Evolutionary conservation across 306 rosid species (phyloP).

Genomic region (Vicia villosa): DNA sequence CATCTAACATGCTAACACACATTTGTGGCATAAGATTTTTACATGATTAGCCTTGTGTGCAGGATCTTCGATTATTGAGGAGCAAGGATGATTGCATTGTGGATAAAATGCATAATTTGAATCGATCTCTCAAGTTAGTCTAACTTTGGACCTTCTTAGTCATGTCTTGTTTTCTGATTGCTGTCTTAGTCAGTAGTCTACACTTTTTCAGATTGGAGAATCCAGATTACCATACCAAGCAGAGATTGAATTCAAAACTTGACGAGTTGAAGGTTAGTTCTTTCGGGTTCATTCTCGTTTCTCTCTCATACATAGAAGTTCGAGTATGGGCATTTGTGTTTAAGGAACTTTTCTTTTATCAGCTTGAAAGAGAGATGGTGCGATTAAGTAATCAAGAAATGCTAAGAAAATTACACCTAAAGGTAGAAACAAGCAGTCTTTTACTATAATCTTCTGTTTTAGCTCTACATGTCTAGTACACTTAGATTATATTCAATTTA

Average conservation of each 20-base stretch:
- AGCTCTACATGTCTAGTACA: constrained; percentile 3
- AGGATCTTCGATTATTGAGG: constrained; percentile 79
- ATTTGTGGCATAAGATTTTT: constrained; percentile 19
- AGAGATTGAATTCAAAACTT: constrained; percentile 48
- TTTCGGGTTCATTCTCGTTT: constrained; percentile 8
- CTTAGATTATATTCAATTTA: constrained; percentile 3
- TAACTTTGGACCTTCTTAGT: constrained; percentile 27
- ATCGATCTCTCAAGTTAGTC: constrained; percentile 79
- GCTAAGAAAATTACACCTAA: constrained; percentile 73
- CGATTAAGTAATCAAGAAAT: constrained; percentile 63
- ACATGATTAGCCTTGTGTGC: constrained; percentile 36
- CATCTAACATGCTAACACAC: constrained; percentile 8
- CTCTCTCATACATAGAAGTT: constrained; percentile 17
- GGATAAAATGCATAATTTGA: constrained; percentile 77
- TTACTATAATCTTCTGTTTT: constrained; percentile 1
- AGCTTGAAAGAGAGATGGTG: constrained; percentile 65
- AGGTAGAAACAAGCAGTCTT: constrained; percentile 46
- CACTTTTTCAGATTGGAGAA: constrained; percentile 61
- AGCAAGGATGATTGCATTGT: constrained; percentile 72
- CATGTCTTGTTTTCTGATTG: constrained; percentile 21
- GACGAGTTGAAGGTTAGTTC: constrained; percentile 66
- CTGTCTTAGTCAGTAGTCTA: constrained; percentile 16
- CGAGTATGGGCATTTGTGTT: constrained; percentile 13
- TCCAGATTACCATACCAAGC: constrained; percentile 48
- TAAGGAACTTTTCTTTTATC: constrained; percentile 32